A percentile compares a stretch with the other conserved stretches of the same genome.
Conservation (phyloP, 2,329 filamentous ascomycete species). For the Fusarium redolens region DNA sequence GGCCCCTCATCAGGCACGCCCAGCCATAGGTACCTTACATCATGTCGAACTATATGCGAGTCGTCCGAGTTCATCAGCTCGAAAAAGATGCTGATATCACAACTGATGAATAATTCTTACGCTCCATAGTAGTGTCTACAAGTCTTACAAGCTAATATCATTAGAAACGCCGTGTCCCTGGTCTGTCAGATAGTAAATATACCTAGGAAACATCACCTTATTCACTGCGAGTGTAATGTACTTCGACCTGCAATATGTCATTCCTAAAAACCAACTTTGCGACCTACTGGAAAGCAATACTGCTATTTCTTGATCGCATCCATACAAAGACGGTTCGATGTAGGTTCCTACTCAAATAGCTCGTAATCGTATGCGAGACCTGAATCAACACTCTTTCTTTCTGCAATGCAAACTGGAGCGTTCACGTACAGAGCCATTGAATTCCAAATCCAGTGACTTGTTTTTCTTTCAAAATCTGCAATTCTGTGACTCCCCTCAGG, state of each 20-base stretch:
- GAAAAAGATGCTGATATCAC: background rate
- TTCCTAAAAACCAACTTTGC: conserved; percentile 33
- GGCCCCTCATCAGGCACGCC: conserved; percentile 3
- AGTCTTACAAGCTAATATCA: conserved; percentile 2
- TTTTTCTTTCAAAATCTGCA: conserved; percentile 7
- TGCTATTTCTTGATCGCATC: conserved; percentile 30
- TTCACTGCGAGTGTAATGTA: conserved; percentile 14
- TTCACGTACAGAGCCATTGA: conserved; percentile 37
- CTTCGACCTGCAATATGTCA: conserved; percentile 35
- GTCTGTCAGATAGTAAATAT: background rate
- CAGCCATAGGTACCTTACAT: background rate
- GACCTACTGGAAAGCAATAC: conserved; percentile 36
- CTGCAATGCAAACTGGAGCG: conserved; percentile 34
- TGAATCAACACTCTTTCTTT: conserved; percentile 38
- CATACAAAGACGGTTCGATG: conserved; percentile 22
- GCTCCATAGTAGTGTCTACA: conserved; percentile 10
- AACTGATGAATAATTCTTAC: background rate
- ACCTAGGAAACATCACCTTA: conserved; percentile 21
- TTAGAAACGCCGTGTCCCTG: background rate
- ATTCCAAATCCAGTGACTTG: conserved; percentile 17
- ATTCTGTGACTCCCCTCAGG: background rate
- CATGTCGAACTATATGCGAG: conserved; percentile 1
- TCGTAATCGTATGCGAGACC: conserved; percentile 32
- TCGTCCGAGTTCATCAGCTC: background rate
- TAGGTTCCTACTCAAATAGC: conserved; percentile 32